These are phyloP conservation scores for Penicillium sp. DNA, from an alignment of 2,329 filamentous ascomycete genomes.

Conservation along the genomic window DNA sequence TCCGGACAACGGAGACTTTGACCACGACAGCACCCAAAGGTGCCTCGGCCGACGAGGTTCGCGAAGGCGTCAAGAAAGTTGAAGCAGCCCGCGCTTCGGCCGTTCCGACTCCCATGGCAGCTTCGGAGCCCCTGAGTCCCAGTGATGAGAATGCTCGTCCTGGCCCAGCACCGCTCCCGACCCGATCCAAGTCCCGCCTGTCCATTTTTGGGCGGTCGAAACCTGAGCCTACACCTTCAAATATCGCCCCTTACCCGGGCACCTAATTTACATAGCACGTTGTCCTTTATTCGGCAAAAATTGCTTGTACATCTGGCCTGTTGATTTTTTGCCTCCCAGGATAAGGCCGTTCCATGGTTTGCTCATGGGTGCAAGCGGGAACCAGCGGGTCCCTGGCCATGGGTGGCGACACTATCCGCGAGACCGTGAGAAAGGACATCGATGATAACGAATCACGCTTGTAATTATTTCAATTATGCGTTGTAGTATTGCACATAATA, in stretches of 20 bases:
- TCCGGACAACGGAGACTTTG: slow-evolving; percentile 36
- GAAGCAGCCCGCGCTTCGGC: slow-evolving; percentile 33
- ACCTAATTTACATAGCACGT: slow-evolving; percentile 19
- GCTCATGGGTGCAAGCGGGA: not conserved
- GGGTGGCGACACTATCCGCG: not conserved
- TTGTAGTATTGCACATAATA: not conserved
- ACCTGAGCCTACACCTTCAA: slow-evolving; percentile 17
- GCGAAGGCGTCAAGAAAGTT: slow-evolving; percentile 41
- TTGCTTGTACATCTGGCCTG: not conserved
- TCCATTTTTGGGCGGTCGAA: slow-evolving; percentile 30
- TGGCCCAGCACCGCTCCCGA: slow-evolving; percentile 20
- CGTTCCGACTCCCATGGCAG: slow-evolving; percentile 11
- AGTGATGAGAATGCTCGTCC: slow-evolving; percentile 7
- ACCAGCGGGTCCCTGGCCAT: not conserved
- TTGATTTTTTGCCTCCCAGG: not conserved
- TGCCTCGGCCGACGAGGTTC: slow-evolving; percentile 40
- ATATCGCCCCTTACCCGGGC: slow-evolving; percentile 37
- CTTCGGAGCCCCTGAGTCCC: slow-evolving; percentile 11
- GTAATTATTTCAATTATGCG: not conserved
- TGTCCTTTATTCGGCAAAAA: not conserved
- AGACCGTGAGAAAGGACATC: not conserved
- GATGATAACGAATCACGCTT: not conserved
- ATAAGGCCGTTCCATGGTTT: not conserved
- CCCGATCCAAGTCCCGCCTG: slow-evolving; percentile 31
- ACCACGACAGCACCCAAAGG: slow-evolving; percentile 43